phyloP scores from a whole-genome alignment of 1,139 yeast genomes.

The Hemisphaericaspora xylanilytica region DNA sequence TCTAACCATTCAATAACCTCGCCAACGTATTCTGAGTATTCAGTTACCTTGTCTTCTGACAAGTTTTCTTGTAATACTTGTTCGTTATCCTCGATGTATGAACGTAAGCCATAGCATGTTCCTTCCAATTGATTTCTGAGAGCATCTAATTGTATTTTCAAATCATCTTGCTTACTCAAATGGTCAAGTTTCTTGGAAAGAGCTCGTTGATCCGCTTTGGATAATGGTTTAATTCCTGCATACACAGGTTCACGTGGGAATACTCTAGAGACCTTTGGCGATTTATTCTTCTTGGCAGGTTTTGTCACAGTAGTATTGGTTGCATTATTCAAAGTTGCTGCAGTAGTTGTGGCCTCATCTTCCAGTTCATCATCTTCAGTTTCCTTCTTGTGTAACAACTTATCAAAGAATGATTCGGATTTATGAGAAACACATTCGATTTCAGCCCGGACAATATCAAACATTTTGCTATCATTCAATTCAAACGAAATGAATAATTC shows the following conservation, averaged over 20 bases:
- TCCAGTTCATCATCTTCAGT: slow-evolving; percentile 14
- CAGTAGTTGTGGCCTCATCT: neutral
- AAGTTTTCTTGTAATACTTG: slow-evolving; percentile 34
- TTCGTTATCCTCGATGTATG: slow-evolving; percentile 49
- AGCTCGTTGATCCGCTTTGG: slow-evolving; percentile 35
- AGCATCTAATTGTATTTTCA: slow-evolving; percentile 46
- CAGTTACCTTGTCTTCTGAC: slow-evolving; percentile 30
- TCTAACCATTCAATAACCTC: slow-evolving; percentile 78
- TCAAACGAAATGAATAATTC: slow-evolving; percentile 42
- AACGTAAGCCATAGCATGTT: slow-evolving; percentile 55
- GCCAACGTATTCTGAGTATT: slow-evolving; percentile 28
- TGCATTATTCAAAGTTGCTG: slow-evolving; percentile 9
- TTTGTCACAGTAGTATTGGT: slow-evolving; percentile 20
- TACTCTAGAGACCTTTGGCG: slow-evolving; percentile 19
- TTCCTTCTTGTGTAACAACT: slow-evolving; percentile 24
- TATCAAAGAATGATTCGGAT: slow-evolving; percentile 22
- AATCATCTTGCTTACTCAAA: slow-evolving; percentile 45
- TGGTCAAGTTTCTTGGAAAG: slow-evolving; percentile 28
- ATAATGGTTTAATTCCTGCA: slow-evolving; percentile 46
- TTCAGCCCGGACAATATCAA: slow-evolving; percentile 40
- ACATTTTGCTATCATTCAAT: slow-evolving; percentile 50
- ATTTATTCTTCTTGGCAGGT: slow-evolving; percentile 18
- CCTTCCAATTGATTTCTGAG: slow-evolving; percentile 57
- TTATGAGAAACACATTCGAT: slow-evolving; percentile 34
- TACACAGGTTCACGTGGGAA: slow-evolving; percentile 31